Evolutionary conservation across 208 protist species (phyloP), one percentile per base, ranked within the genome.

Genomic region (Trypanosoma vivax): DNA sequence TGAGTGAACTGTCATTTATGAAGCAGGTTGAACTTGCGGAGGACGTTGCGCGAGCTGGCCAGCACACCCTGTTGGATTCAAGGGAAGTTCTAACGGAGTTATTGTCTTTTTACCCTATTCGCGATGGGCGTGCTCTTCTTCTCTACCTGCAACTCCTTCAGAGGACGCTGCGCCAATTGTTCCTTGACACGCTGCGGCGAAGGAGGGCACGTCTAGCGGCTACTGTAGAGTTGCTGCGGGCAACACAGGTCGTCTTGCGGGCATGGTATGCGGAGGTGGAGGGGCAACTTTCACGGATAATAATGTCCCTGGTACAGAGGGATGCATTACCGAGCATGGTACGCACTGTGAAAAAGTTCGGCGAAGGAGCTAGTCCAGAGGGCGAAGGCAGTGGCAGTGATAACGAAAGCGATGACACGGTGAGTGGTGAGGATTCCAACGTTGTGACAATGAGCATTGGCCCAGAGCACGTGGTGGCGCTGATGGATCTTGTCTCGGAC

Each of bases 261-360:
- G 52, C 74, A 28, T 86, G 78, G 78, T 69, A 60, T 38, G n/a
- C 54, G 2, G 71, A 74, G 25, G 41, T 86, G 5, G 30, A 64
- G 14, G 7, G 18, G 19, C 16, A 18, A 39, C 7, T 66, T 1
- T 66, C 35, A 16, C 16, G 48, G 21, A 54, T 50, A 40, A 29
- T 53, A 16, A 5, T n/a, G 13, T 30, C 9, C 9, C 11, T 66
- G 35, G 34, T 14, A 51, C 21, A 31, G 29, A 14, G 37, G 41
- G 60, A 66, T 48, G 60, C 60, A 23, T 19, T 43, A 28, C 60
- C 60, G 16, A 23, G 54, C 23, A 52, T 47, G 60, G 45, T 59
- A 18, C 31, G 21, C 18, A 54, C 35, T 3, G 45, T 47, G 25
- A 52, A 49, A 13, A 52, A 39, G 5, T 52, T 59, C 11, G 23